Evolutionary conservation across 495 filamentous ascomycete species (phyloP), one percentile per base, ranked within the genome.

Genomic region (Penicillium arizonense): DNA sequence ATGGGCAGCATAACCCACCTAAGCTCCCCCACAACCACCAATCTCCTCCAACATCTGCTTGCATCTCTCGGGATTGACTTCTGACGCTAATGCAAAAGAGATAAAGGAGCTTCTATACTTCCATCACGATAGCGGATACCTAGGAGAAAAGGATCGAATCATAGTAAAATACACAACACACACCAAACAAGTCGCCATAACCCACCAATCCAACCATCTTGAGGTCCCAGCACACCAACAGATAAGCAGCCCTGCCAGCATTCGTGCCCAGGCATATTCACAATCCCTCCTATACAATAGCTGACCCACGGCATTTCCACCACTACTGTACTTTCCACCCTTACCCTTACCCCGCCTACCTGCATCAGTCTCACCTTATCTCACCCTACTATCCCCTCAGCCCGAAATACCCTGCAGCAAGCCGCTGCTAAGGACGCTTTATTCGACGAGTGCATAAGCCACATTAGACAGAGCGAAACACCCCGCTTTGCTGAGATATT

Each of bases 331-430:
- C 39, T 39, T 44, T 35, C 42, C 38, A 45, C 18, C 30, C 18
- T 18, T 45, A 33, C 24, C 26, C 5, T 49, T 45, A 12, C 50
- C 55, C 32, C 28, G 45, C 6, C 16, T 30, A 38, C 12, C 39
- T 5, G 38, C 44, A 20, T 44, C 44, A 23, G 16, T 18, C 34
- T 18, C 4, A 49, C 24, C 20, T 26, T 11, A 44, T 48, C 32
- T 34, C 33, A 53, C 21, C 46, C 12, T 4, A 48, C 9, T 12
- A 57, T 43, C 10, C 33, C 45, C 40, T 51, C 50, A 21, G 53
- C 45, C 20, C 44, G 58, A 30, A 35, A 53, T n/a, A 38, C 24
- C 49, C 53, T 53, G 18, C 58, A 43, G n/a, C 50, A 43, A 12
- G 43, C 50, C 20, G 55, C 42, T 21, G 35, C 37, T 23, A 57